Evolutionary conservation across 1,284 basidiomycete genomes (phyloP).

Genomic region (Microbotryum scabiosae): DNA sequence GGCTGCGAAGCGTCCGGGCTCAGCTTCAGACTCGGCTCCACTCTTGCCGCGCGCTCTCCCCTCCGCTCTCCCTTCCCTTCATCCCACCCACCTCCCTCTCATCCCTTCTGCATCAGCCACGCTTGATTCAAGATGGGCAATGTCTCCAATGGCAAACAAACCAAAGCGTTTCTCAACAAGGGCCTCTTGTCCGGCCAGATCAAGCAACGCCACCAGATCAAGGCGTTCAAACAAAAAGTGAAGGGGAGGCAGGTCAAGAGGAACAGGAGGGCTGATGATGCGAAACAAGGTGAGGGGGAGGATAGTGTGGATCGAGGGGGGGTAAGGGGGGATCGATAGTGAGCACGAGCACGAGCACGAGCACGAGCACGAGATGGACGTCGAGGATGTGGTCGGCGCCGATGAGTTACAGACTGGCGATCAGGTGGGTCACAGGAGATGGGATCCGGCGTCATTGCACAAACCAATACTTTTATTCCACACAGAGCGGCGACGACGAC

Average conservation of each 20-base stretch:
- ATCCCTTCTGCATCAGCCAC: not conserved
- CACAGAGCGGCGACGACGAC: constrained; percentile 13
- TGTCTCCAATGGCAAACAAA: constrained; percentile 57
- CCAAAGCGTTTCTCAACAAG: constrained; percentile 75
- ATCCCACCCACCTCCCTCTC: too few relatives aligned
- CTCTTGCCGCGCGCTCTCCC: too few relatives aligned
- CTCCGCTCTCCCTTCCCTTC: too few relatives aligned
- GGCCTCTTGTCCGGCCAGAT: constrained; percentile 81
- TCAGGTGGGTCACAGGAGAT: too few relatives aligned
- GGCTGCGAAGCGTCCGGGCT: too few relatives aligned
- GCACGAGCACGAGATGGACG: constrained; percentile 44
- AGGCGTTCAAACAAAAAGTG: constrained; percentile 20
- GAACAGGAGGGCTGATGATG: constrained; percentile 20
- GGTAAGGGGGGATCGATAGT: constrained; percentile 34
- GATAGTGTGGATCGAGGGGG: constrained; percentile 40
- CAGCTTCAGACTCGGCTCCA: too few relatives aligned
- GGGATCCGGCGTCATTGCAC: not conserved
- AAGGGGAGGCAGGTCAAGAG: constrained; percentile 23
- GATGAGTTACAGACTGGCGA: constrained; percentile 49
- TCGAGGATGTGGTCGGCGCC: constrained; percentile 71
- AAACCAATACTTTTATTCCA: constrained; percentile 26
- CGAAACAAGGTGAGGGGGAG: constrained; percentile 2
- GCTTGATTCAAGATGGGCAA: constrained; percentile 49
- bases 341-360: constrained; percentile 45
- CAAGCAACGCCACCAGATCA: constrained; percentile 44